phyloP scores from a whole-genome alignment of 768 basidiomycete genomes.

The Phylloporus sp. region DNA sequence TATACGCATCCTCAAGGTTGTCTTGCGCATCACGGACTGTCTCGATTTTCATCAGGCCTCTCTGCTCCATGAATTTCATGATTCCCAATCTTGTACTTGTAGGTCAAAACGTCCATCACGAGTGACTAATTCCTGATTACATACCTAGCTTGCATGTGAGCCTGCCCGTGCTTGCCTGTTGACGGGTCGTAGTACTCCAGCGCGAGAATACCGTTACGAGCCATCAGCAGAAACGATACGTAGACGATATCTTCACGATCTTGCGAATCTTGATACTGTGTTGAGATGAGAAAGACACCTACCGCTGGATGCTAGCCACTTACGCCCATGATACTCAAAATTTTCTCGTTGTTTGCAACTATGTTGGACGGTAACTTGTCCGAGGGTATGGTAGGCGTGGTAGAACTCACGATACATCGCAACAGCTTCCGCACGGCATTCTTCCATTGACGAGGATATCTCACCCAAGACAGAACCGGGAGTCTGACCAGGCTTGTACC shows the following conservation, averaged over 20 bases:
- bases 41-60: slow-evolving; percentile 65
- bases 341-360: slow-evolving; percentile 74
- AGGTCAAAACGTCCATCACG: not conserved
- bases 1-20: slow-evolving; percentile 60
- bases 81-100: slow-evolving; percentile 60
- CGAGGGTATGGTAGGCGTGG: not conserved
- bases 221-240: slow-evolving; percentile 80
- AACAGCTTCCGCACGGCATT: slow-evolving; percentile 88
- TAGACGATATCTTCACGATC: slow-evolving; percentile 77
- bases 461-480: slow-evolving; percentile 79
- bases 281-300: not conserved
- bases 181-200: slow-evolving; percentile 80
- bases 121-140: slow-evolving; percentile 9
- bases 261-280: slow-evolving; percentile 59
- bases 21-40: slow-evolving; percentile 57
- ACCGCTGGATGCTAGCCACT: slow-evolving; percentile 17
- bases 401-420: slow-evolving; percentile 63
- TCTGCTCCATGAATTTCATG: slow-evolving; percentile 69
- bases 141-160: slow-evolving; percentile 87
- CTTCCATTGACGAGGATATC: slow-evolving; percentile 87
- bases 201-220: slow-evolving; percentile 72
- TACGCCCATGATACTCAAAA: slow-evolving; percentile 77
- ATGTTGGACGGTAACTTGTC: not conserved
- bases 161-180: slow-evolving; percentile 80
- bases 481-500: slow-evolving; percentile 88